These are phyloP conservation scores for Triticum aestivum DNA, from an alignment of 176 grass and related monocot species.

Conservation along the genomic window DNA sequence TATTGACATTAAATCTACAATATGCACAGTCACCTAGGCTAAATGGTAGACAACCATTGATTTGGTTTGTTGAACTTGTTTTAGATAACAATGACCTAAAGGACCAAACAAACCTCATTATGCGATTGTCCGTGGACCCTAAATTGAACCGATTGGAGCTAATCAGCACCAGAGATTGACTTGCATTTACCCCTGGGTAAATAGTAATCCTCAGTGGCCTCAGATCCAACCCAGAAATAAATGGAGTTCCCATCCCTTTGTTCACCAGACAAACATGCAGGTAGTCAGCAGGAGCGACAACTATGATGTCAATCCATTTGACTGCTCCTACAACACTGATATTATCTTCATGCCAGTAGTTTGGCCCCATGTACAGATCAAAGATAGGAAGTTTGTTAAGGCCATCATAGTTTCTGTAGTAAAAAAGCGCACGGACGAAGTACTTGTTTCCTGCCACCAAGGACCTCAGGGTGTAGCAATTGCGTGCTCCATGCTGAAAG, in stretches of 20 bases:
- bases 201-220: conserved; percentile 31
- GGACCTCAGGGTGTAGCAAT: conserved; percentile 59
- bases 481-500: conserved; percentile 37
- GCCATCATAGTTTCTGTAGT: conserved; percentile 57
- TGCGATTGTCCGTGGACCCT: conserved; percentile 23
- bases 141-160: conserved; percentile 29
- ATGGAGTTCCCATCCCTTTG: conserved; percentile 44
- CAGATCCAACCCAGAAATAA: conserved; percentile 51
- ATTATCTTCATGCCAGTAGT: conserved; percentile 33
- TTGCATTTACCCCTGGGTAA: conserved; percentile 45
- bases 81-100: not conserved
- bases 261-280: conserved; percentile 56
- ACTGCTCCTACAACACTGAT: not conserved
- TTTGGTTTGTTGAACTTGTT: not conserved
- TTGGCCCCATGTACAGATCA: conserved; percentile 54
- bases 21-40: not conserved
- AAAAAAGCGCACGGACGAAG: conserved; percentile 43
- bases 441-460: conserved; percentile 48
- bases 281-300: conserved; percentile 35
- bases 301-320: conserved; percentile 44
- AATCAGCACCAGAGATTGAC: conserved; percentile 25
- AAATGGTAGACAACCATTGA: not conserved
- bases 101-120: conserved; percentile 25
- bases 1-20: not conserved
- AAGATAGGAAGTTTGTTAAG: conserved; percentile 40